Evolutionary conservation across 805 yeast genomes (phyloP).

Genomic region (Zygoascus tannicola): DNA sequence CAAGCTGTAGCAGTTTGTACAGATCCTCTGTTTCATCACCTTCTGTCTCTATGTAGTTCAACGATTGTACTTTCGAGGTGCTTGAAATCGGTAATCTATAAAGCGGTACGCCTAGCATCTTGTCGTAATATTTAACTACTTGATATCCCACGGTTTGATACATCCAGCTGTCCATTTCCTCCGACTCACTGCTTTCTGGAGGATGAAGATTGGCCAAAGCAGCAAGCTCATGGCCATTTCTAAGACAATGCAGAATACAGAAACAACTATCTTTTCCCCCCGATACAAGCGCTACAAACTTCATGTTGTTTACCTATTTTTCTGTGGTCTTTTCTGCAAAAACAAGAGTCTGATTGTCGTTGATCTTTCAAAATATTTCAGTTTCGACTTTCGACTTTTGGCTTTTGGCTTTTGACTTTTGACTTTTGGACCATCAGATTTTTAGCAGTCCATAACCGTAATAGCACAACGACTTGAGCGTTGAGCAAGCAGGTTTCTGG

Average conservation of each 20-base stretch:
- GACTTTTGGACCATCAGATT: too few species aligned
- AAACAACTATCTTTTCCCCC: slow-evolving; percentile 97
- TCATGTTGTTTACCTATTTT: slow-evolving; percentile 41
- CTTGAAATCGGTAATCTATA: slow-evolving; percentile 61
- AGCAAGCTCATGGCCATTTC: slow-evolving; percentile 72
- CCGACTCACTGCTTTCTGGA: slow-evolving; percentile 25
- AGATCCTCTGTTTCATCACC: slow-evolving; percentile 88
- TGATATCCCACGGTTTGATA: slow-evolving; percentile 96
- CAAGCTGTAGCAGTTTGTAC: slow-evolving; percentile 40
- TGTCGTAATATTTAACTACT: slow-evolving; percentile 51
- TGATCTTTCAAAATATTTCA: too few species aligned
- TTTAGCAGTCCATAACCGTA: too few species aligned
- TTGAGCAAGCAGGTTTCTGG: too few species aligned
- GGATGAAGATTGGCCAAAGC: slow-evolving; percentile 85
- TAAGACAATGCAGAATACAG: slow-evolving; percentile 77
- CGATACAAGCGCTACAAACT: slow-evolving; percentile 81
- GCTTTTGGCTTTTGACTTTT: too few species aligned
- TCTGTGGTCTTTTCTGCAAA: not conserved
- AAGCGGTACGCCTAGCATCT: slow-evolving; percentile 73
- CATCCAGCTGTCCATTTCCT: slow-evolving; percentile 91
- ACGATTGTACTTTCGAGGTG: slow-evolving; percentile 46
- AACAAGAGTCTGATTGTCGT: too few species aligned
- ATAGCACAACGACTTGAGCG: too few species aligned
- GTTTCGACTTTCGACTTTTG: too few species aligned
- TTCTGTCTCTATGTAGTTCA: slow-evolving; percentile 60